Conservation (phyloP, 176 grass and related monocot genomes). For the Hyparrhenia diplandra region DNA sequence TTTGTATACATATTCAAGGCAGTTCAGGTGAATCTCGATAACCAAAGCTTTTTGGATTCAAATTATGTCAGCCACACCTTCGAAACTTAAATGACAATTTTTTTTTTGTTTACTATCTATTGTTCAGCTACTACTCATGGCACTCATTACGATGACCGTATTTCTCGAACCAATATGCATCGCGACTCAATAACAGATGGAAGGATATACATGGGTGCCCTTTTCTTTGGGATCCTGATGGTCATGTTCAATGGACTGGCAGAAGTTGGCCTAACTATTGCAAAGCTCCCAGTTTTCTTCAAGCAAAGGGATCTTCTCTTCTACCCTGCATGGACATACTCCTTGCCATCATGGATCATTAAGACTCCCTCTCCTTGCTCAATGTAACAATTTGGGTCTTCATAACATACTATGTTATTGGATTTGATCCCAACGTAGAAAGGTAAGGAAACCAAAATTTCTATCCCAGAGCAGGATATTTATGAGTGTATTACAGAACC, state of each 20-base stretch:
- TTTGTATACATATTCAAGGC: slow-evolving; percentile 70
- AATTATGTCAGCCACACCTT: not conserved
- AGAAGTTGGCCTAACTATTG: slow-evolving; percentile 60
- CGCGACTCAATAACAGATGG: slow-evolving; percentile 22
- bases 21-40: slow-evolving; percentile 39
- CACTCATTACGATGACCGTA: slow-evolving; percentile 61
- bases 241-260: slow-evolving; percentile 78
- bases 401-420: slow-evolving; percentile 75
- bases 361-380: slow-evolving; percentile 53
- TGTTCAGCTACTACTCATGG: slow-evolving; percentile 43
- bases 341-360: slow-evolving; percentile 65
- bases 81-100: not conserved
- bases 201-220: slow-evolving; percentile 60
- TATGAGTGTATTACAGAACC: not conserved
- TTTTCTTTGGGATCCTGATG: slow-evolving; percentile 54
- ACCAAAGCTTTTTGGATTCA: not conserved
- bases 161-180: slow-evolving; percentile 75
- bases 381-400: slow-evolving; percentile 76
- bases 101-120: not conserved
- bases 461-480: not conserved
- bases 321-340: slow-evolving; percentile 74
- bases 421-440: slow-evolving; percentile 64
- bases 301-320: slow-evolving; percentile 83
- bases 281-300: slow-evolving; percentile 76
- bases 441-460: slow-evolving; percentile 37